A percentile compares a stretch with the other conserved stretches of the same genome.
Conservation (phyloP, 1,284 basidiomycete genomes). For the Cystobasidium pallidum region DNA sequence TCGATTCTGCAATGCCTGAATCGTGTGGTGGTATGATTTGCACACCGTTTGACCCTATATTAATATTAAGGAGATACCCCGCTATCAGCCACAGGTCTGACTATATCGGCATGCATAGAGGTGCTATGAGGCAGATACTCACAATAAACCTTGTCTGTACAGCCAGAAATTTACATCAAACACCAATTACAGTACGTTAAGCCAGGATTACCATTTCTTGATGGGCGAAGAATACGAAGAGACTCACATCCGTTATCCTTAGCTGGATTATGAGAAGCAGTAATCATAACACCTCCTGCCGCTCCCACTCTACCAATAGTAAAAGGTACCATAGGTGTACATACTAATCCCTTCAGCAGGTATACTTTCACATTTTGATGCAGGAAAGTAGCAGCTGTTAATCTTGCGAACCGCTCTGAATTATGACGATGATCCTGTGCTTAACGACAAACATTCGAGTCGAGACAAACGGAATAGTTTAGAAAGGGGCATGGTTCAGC, state of each 20-base stretch:
- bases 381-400: constrained; percentile 72
- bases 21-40: constrained; percentile 83
- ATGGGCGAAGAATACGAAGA: not conserved
- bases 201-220: not conserved
- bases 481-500: too few species aligned
- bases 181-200: not conserved
- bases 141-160: constrained; percentile 14
- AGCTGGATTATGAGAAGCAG: constrained; percentile 79
- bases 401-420: constrained; percentile 72
- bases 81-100: too few species aligned
- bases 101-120: too few species aligned
- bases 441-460: constrained; percentile 14
- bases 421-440: constrained; percentile 75
- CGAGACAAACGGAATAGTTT: too few species aligned
- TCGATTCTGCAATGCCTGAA: constrained; percentile 68
- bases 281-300: constrained; percentile 83
- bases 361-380: constrained; percentile 68
- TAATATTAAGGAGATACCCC: too few species aligned
- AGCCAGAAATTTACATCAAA: too few species aligned
- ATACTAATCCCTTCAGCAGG: constrained; percentile 70
- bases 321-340: constrained; percentile 82
- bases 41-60: constrained; percentile 52
- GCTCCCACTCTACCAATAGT: constrained; percentile 68
- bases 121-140: too few species aligned
- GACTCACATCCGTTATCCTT: constrained; percentile 78